Evolutionary conservation across 805 yeast genomes (phyloP).

Genomic region (Naumovozyma dairenensis): DNA sequence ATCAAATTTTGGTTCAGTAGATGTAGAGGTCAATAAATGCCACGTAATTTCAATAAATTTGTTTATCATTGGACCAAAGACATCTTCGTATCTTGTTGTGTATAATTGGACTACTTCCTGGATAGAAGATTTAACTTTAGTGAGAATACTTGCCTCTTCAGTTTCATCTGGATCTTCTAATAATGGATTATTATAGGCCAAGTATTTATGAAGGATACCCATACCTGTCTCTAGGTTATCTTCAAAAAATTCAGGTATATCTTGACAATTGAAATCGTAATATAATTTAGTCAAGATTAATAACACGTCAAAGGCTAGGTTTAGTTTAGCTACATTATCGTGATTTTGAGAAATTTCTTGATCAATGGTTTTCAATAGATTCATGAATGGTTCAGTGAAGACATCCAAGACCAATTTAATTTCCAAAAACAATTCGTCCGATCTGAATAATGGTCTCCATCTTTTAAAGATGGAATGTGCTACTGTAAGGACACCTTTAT

Average conservation of each 20-base stretch:
- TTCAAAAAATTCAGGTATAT: conserved; percentile 95
- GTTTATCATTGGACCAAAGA: conserved; percentile 67
- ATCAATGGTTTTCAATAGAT: conserved; percentile 61
- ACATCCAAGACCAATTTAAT: conserved; percentile 78
- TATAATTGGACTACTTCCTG: conserved; percentile 80
- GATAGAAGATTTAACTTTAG: conserved; percentile 68
- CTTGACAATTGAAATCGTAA: conserved; percentile 93
- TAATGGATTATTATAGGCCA: conserved; percentile 47
- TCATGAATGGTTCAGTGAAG: conserved; percentile 70
- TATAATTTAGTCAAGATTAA: conserved; percentile 69
- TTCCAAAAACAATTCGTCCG: conserved; percentile 81
- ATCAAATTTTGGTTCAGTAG: conserved; percentile 71
- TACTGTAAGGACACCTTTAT: conserved; percentile 79
- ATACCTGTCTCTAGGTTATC: conserved; percentile 73
- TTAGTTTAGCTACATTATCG: conserved; percentile 41
- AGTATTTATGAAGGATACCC: conserved; percentile 73
- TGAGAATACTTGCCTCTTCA: conserved; percentile 59
- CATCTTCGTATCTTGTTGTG: conserved; percentile 85
- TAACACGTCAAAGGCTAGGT: conserved; percentile 57
- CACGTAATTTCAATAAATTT: conserved; percentile 76
- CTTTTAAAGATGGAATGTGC: conserved; percentile 93
- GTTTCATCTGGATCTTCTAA: conserved; percentile 46
- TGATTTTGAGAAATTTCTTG: conserved; percentile 41
- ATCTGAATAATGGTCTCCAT: conserved; percentile 91
- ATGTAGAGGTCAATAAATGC: conserved; percentile 57